Evolutionary conservation across 495 filamentous ascomycete genomes (phyloP).

Genomic region (Clohesyomyces aquaticus): DNA sequence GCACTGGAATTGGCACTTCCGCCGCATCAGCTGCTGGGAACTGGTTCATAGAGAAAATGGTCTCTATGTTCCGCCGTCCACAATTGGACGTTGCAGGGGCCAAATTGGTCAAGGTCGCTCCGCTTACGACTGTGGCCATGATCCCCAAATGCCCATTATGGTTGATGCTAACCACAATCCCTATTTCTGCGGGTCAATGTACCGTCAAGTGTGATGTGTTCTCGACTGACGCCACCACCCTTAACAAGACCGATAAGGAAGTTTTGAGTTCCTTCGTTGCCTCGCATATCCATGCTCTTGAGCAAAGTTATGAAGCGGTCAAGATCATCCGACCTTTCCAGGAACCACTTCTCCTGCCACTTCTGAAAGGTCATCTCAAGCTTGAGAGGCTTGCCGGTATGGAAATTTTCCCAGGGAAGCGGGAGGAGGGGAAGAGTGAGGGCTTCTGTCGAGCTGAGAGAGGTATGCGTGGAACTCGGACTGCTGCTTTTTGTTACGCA

Average conservation of each 20-base stretch:
- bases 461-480: too few relatives aligned
- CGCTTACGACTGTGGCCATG: constrained; percentile 16
- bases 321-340: constrained; percentile 4
- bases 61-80: constrained; percentile 16
- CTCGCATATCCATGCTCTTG: constrained; percentile 16
- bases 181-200: constrained; percentile 15
- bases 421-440: constrained; percentile 23
- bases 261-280: constrained; percentile 4
- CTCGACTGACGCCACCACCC: neutral
- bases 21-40: neutral
- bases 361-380: constrained; percentile 34
- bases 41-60: constrained; percentile 3
- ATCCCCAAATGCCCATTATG: constrained; percentile 22
- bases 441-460: constrained; percentile 31
- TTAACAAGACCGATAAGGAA: constrained; percentile 1
- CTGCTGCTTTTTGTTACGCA: neutral
- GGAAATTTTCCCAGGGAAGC: constrained; percentile 25
- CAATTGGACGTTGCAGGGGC: neutral
- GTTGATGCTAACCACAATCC: constrained; percentile 18
- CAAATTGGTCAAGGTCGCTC: neutral
- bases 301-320: constrained; percentile 16
- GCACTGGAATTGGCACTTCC: constrained; percentile 22
- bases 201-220: constrained; percentile 22
- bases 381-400: constrained; percentile 27
- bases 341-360: neutral